Conservation (phyloP, 805 yeast species). For the Candida patagonica region DNA sequence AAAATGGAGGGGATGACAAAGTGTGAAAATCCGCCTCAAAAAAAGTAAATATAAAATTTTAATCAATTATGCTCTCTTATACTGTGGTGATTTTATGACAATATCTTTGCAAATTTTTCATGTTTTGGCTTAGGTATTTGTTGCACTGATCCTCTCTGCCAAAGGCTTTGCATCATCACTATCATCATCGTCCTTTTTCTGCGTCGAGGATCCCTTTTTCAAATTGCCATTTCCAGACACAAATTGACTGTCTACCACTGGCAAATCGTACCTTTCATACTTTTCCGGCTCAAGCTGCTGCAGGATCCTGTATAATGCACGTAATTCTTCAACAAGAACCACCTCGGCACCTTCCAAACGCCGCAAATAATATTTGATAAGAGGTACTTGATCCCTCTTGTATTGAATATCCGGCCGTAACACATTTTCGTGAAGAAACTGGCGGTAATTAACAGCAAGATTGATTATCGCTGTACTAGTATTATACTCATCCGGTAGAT, state of each 20-base stretch:
- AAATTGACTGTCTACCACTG: background rate
- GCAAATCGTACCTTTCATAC: background rate
- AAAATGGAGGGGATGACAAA: no score
- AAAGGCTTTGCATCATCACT: no score
- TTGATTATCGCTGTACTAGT: slow-evolving; percentile 17
- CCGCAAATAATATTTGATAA: slow-evolving; percentile 36
- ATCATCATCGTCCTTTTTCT: no score
- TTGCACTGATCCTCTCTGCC: no score
- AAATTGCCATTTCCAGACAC: no score
- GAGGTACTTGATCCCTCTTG: slow-evolving; percentile 14
- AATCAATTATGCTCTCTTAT: no score
- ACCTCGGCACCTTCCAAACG: slow-evolving; percentile 38
- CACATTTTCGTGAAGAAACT: background rate
- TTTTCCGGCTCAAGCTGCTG: background rate
- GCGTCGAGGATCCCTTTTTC: no score
- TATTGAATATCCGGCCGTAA: background rate
- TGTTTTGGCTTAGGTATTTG: no score
- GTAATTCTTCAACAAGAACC: background rate
- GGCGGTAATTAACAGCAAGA: slow-evolving; percentile 32
- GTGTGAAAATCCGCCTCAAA: no score
- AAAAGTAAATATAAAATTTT: no score
- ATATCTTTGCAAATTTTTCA: no score
- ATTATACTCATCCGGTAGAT: slow-evolving; percentile 30
- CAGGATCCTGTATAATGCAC: background rate
- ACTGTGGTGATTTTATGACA: no score